Percentiles rank a stretch among this genome's conserved stretches.
Conservation (phyloP, 345 rosid species). For the Eucalyptus lansdowneana region DNA sequence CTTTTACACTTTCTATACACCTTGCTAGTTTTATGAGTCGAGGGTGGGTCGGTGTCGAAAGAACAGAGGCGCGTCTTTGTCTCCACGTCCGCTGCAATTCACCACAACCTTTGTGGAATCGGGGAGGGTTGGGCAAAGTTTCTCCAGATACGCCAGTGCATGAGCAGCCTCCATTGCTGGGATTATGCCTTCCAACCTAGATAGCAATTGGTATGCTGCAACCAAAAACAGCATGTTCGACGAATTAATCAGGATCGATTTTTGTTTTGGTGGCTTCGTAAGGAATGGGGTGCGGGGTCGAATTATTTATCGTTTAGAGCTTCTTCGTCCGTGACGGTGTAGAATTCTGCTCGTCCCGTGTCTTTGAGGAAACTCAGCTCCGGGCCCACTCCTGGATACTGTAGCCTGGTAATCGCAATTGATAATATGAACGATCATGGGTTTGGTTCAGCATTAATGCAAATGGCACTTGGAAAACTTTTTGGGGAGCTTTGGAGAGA, state of each 20-base stretch:
- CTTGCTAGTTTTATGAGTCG: too few relatives aligned
- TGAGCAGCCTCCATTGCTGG: slow-evolving; percentile 77
- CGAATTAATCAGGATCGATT: neutral
- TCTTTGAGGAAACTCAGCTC: slow-evolving; percentile 67
- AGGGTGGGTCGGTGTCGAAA: too few relatives aligned
- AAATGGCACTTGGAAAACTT: too few relatives aligned
- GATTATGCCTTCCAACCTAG: slow-evolving; percentile 66
- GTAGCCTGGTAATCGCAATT: slow-evolving; percentile 22
- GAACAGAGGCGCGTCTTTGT: too few relatives aligned
- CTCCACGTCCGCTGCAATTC: slow-evolving; percentile 52
- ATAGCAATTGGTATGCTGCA: slow-evolving; percentile 39
- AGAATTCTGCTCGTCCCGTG: slow-evolving; percentile 50
- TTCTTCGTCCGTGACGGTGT: slow-evolving; percentile 59
- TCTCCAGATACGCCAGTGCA: slow-evolving; percentile 58
- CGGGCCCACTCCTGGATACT: slow-evolving; percentile 81
- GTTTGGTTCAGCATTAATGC: too few relatives aligned
- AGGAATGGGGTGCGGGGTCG: neutral
- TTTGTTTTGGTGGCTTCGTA: neutral
- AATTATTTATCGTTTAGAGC: slow-evolving; percentile 45
- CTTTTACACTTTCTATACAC: too few relatives aligned
- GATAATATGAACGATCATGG: neutral
- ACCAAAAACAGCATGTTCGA: neutral
- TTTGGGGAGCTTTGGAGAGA: too few relatives aligned
- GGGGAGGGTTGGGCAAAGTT: slow-evolving; percentile 46
- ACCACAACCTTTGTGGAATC: slow-evolving; percentile 52